phyloP scores from a whole-genome alignment of 2,329 filamentous ascomycete species.

The Bisporella sp. region DNA sequence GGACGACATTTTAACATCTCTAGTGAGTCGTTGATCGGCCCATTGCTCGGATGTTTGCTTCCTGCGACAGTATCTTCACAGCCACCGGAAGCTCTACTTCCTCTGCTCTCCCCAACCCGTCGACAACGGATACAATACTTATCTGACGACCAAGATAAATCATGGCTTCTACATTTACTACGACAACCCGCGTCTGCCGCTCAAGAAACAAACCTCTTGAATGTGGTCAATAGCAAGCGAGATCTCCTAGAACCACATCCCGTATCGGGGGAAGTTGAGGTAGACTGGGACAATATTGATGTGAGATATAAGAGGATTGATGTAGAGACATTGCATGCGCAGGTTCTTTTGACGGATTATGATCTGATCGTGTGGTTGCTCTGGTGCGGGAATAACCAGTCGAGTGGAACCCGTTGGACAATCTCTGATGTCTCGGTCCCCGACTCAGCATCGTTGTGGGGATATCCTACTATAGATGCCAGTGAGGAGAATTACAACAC shows the following conservation, averaged over 20 bases:
- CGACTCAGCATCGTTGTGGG: conserved; percentile 37
- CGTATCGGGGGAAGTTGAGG: conserved; percentile 70
- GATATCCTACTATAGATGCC: conserved; percentile 44
- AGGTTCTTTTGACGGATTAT: conserved; percentile 55
- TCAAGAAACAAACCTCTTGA: conserved; percentile 47
- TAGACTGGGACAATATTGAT: conserved; percentile 59
- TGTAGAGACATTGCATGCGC: conserved; percentile 65
- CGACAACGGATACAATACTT: conserved; percentile 61
- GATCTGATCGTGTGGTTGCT: conserved; percentile 59
- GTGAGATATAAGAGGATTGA: conserved; percentile 63
- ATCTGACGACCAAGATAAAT: conserved; percentile 49
- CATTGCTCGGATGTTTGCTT: conserved; percentile 53
- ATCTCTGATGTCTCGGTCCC: conserved; percentile 59
- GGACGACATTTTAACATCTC: no score
- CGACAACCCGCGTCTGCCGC: conserved; percentile 33
- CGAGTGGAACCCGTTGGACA: conserved; percentile 59
- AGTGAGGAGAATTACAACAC: conserved; percentile 50
- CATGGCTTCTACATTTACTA: conserved; percentile 74
- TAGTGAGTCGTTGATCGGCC: conserved; percentile 39
- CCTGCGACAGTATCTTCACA: conserved; percentile 50
- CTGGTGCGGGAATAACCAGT: conserved; percentile 55
- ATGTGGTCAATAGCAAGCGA: conserved; percentile 52
- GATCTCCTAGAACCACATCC: conserved; percentile 65
- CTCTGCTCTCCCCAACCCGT: conserved; percentile 57
- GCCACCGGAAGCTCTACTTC: conserved; percentile 49